A percentile compares a stretch with the other conserved stretches of the same genome.
phyloP scores from a whole-genome alignment of 1,284 basidiomycete genomes.

The Amylostereum chailletii region DNA sequence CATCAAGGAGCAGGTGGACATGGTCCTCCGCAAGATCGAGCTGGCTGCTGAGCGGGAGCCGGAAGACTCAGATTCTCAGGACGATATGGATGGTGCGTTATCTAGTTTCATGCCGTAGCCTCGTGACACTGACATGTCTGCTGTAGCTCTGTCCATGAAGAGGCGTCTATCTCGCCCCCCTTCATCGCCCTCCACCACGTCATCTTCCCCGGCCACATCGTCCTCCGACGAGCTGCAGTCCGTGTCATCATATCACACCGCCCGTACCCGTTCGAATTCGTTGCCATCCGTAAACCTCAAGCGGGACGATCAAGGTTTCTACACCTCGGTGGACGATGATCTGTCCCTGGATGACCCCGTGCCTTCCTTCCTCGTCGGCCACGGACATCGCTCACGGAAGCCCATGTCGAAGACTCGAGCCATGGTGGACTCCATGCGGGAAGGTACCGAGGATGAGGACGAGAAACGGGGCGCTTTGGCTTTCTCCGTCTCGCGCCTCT shows the following conservation, averaged over 20 bases:
- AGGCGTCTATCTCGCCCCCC: slow-evolving; percentile 8
- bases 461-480: slow-evolving; percentile 2
- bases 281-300: slow-evolving; percentile 10
- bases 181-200: slow-evolving; percentile 10
- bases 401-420: slow-evolving; percentile 11
- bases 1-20: neutral
- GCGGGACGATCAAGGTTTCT: slow-evolving; percentile 10
- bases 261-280: slow-evolving; percentile 10
- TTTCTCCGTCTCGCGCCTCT: slow-evolving; percentile 8
- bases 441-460: neutral
- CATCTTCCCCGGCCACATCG: slow-evolving; percentile 8
- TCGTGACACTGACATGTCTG: neutral
- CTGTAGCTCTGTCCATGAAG: slow-evolving; percentile 1
- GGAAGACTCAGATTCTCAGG: neutral
- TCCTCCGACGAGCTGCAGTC: slow-evolving; percentile 9
- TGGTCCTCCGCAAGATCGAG: neutral
- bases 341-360: slow-evolving; percentile 8
- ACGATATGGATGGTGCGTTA: neutral
- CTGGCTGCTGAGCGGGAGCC: neutral
- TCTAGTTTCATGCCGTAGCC: neutral
- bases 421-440: slow-evolving; percentile 10
- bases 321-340: neutral
- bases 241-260: slow-evolving; percentile 3
- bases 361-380: slow-evolving; percentile 11
- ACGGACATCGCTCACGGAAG: slow-evolving; percentile 6